Evolutionary conservation across 352 stramenopile genomes (phyloP).

Genomic region (Globisporangium paroecandrum): DNA sequence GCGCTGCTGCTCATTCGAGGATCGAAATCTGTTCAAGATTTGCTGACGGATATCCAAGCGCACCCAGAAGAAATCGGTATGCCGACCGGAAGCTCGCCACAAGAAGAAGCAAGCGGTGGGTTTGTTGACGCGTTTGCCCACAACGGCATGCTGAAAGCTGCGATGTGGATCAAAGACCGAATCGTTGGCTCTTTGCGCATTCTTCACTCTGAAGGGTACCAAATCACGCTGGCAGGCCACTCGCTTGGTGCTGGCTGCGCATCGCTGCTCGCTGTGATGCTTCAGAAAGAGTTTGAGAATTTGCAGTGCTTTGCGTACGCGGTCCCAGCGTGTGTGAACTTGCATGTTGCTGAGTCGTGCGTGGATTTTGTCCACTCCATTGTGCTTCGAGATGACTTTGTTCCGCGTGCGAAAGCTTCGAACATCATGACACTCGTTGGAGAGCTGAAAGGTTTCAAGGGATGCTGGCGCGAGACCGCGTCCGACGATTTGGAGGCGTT

Average conservation of each 20-base stretch:
- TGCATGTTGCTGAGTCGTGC: conserved; percentile 76
- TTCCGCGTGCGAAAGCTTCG: conserved; percentile 76
- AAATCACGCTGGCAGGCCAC: conserved; percentile 79
- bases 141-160: conserved; percentile 83
- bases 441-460: conserved; percentile 79
- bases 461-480: conserved; percentile 73
- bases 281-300: conserved; percentile 81
- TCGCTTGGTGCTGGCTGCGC: conserved; percentile 79
- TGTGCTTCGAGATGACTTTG: conserved; percentile 82
- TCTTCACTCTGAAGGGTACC: conserved; percentile 72
- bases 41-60: conserved; percentile 83
- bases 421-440: conserved; percentile 78
- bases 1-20: conserved; percentile 77
- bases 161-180: conserved; percentile 86
- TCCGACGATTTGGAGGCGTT: conserved; percentile 79
- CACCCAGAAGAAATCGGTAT: conserved; percentile 72
- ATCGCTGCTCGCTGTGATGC: conserved; percentile 74
- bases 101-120: conserved; percentile 48
- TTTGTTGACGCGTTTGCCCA: conserved; percentile 86
- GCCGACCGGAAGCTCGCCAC: conserved; percentile 30
- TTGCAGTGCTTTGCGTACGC: conserved; percentile 86
- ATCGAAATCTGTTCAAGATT: conserved; percentile 84
- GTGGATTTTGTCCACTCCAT: conserved; percentile 79
- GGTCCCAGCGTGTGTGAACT: conserved; percentile 77
- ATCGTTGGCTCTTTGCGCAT: conserved; percentile 74